Evolutionary conservation across 75 land plant genomes (phyloP), one percentile per base, ranked within the genome.

Genomic region (Pinus albicaulis): DNA sequence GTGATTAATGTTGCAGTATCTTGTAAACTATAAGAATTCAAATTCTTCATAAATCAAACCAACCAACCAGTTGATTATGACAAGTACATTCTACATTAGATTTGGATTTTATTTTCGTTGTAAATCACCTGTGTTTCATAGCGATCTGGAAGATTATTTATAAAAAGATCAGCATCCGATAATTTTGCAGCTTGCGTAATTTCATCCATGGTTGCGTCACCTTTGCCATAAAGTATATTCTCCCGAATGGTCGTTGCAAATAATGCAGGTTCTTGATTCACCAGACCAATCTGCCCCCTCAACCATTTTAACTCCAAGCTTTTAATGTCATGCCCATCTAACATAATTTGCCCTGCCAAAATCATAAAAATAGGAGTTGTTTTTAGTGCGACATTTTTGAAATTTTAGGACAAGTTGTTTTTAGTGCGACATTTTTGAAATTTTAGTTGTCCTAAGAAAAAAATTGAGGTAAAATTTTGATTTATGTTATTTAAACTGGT

Each of bases 231-330:
- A 0, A 92, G 78, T 13, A 98, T 92, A 75, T 98, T 98, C 76
- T 98, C 99, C 62, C 90, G 79, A 57, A 98, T 98, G 62, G 74
- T 92, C 5, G 94, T 91, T 11, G 98, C 98, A 78, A 98, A 95
- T 15, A 98, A 84, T 3, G 89, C 93, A 68, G 99, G 99, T 79
- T 98, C 99, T 59, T 98, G 99, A 73, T 87, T 95, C 2, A 98
- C 99, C 55, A 98, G 84, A 0, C 98, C 99, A 48, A 95, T 94
- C 75, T 97, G 99, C 24, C 78, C 78, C 71, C 99, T 86, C 20
- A 97, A 74, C 98, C 99, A 97, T 71, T 88, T 87, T 55, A 97
- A 58, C 24, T 97, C 86, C 7, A 97, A 82, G 16, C 74, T 75
- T 72, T 61, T 87, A 11, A 97, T 89, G 78, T 97, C 82, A 56